phyloP scores from a whole-genome alignment of 345 rosid species.

The Boechera stricta region DNA sequence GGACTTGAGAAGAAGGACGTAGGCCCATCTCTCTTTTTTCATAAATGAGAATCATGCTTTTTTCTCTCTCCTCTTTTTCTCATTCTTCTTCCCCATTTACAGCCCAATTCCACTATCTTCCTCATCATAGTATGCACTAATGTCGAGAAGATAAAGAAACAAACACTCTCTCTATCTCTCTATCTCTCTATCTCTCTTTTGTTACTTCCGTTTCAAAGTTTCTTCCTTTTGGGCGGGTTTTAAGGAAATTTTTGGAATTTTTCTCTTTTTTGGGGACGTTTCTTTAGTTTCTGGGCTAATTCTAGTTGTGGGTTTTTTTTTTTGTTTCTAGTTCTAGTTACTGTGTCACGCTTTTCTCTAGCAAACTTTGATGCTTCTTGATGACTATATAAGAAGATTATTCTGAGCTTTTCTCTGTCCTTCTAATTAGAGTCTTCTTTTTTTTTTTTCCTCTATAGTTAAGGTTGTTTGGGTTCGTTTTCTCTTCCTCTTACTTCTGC shows the following conservation, averaged over 20 bases:
- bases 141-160: conserved; percentile 30
- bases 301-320: conserved; percentile 27
- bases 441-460: background rate
- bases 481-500: conserved; percentile 28
- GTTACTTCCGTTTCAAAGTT: conserved; percentile 32
- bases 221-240: conserved; percentile 43
- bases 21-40: conserved; percentile 38
- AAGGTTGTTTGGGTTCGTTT: conserved; percentile 24
- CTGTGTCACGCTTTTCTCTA: conserved; percentile 42
- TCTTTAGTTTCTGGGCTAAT: conserved; percentile 29
- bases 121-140: conserved; percentile 36
- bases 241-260: conserved; percentile 36
- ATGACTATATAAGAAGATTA: background rate
- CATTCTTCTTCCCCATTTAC: conserved; percentile 22
- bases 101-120: conserved; percentile 37
- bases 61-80: conserved; percentile 11
- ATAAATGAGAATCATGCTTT: conserved; percentile 46
- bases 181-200: background rate
- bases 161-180: background rate
- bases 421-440: conserved; percentile 33
- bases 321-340: conserved; percentile 14
- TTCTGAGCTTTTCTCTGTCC: conserved; percentile 18
- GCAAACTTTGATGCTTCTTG: conserved; percentile 23
- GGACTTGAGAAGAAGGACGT: conserved; percentile 23
- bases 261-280: conserved; percentile 26